A percentile compares a stretch with the other conserved stretches of the same genome.
These are phyloP conservation scores for Fibroporia radiculosa DNA, from an alignment of 768 basidiomycete genomes.

Conservation along the genomic window DNA sequence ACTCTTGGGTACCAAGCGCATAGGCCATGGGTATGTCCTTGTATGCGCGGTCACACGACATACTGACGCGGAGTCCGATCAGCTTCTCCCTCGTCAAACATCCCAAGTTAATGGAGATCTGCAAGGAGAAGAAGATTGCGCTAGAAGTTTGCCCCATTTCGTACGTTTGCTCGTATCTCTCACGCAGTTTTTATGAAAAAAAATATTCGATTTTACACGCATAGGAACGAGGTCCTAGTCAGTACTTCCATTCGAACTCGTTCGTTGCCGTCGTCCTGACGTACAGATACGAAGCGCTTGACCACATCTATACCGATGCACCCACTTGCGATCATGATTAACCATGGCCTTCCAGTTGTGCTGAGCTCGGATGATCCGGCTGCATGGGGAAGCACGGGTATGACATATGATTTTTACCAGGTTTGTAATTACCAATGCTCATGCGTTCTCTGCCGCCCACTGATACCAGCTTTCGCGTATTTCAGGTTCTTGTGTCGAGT, in stretches of 20 bases:
- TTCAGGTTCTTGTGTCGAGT: conserved; percentile 17
- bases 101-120: conserved; percentile 61
- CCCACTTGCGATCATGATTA: conserved; percentile 60
- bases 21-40: conserved; percentile 63
- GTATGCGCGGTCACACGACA: background rate
- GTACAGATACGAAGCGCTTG: conserved; percentile 54
- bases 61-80: background rate
- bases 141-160: conserved; percentile 79
- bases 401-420: conserved; percentile 76
- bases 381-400: conserved; percentile 69
- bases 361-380: conserved; percentile 73
- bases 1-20: conserved; percentile 68
- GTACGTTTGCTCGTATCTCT: conserved; percentile 48
- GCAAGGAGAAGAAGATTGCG: conserved; percentile 53
- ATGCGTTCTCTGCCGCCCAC: background rate
- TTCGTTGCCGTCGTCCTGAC: conserved; percentile 54
- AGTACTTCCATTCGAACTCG: too few species aligned
- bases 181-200: conserved; percentile 1
- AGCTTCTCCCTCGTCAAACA: conserved; percentile 73
- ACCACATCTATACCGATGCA: conserved; percentile 79
- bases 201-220: conserved; percentile 1
- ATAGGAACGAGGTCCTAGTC: conserved; percentile 69
- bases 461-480: background rate
- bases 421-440: conserved; percentile 37
- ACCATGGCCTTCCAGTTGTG: conserved; percentile 64